These are phyloP conservation scores for Gypsophila paniculata DNA, from an alignment of 179 eudicot species.

Conservation along the genomic window DNA sequence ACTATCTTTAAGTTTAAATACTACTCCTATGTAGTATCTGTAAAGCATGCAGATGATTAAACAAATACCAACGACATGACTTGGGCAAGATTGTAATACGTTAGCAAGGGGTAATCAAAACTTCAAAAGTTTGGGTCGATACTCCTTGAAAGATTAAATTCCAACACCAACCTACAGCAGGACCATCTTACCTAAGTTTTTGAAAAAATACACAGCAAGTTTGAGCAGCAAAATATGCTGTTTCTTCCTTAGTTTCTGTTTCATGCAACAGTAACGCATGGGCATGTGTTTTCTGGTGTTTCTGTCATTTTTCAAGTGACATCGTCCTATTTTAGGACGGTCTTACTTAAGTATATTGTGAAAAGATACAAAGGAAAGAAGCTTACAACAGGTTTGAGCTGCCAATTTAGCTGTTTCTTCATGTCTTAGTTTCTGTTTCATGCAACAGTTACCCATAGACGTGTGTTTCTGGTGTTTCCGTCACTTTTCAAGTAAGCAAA, in stretches of 20 bases:
- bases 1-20: neutral
- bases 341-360: neutral
- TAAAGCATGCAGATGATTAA: neutral
- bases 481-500: neutral
- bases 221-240: too few species aligned
- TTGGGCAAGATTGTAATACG: neutral
- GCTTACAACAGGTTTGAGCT: slow-evolving; percentile 11
- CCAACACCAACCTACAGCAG: too few species aligned
- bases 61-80: too few species aligned
- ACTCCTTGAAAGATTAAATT: too few species aligned
- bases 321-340: neutral
- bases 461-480: neutral
- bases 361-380: neutral
- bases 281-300: too few species aligned
- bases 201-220: too few species aligned
- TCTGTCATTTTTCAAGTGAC: too few species aligned
- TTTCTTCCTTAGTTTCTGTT: too few species aligned
- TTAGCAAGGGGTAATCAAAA: neutral
- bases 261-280: too few species aligned
- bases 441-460: slow-evolving; percentile 5
- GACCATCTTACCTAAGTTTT: too few species aligned
- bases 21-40: neutral
- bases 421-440: slow-evolving; percentile 1
- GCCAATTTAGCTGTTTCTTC: neutral
- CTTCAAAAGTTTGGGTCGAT: too few species aligned